A percentile compares a stretch with the other conserved stretches of the same genome.
Evolutionary conservation across 2,329 filamentous ascomycete genomes (phyloP).

Genomic region (Thielaviopsis ethacetica): DNA sequence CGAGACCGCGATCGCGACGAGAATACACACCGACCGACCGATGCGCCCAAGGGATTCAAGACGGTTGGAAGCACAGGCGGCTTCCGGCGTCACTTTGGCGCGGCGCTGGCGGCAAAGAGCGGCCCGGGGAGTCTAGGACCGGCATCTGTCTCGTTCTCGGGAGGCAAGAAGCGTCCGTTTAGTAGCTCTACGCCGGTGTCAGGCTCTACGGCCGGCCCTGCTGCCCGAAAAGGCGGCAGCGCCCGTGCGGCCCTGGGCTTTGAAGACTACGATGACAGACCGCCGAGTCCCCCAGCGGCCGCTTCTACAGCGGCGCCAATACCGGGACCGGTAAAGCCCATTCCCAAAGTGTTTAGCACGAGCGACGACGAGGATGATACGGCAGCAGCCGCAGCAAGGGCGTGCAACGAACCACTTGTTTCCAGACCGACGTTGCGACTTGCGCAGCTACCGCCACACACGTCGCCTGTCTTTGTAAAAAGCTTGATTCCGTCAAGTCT

Average conservation of each 20-base stretch:
- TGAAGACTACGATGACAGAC: constrained; percentile 22
- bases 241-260: constrained; percentile 21
- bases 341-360: constrained; percentile 57
- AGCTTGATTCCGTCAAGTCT: constrained; percentile 42
- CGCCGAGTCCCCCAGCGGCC: constrained; percentile 23
- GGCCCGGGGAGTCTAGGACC: constrained; percentile 47
- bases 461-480: constrained; percentile 42
- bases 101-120: constrained; percentile 32
- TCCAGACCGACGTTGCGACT: constrained; percentile 47
- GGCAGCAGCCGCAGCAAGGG: constrained; percentile 14
- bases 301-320: constrained; percentile 13
- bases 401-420: constrained; percentile 38
- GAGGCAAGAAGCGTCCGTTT: constrained; percentile 34
- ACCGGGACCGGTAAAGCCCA: constrained; percentile 4
- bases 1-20: background rate
- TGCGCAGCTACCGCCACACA: constrained; percentile 42
- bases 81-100: constrained; percentile 49
- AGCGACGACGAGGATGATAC: constrained; percentile 41
- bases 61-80: constrained; percentile 15
- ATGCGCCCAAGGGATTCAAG: constrained; percentile 5
- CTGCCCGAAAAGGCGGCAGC: constrained; percentile 17
- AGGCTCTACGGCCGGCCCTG: constrained; percentile 22
- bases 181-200: constrained; percentile 23
- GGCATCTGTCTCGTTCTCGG: constrained; percentile 27
- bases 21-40: background rate